phyloP scores from a whole-genome alignment of 169 alveolate species.

The Eimeria mitis region DNA sequence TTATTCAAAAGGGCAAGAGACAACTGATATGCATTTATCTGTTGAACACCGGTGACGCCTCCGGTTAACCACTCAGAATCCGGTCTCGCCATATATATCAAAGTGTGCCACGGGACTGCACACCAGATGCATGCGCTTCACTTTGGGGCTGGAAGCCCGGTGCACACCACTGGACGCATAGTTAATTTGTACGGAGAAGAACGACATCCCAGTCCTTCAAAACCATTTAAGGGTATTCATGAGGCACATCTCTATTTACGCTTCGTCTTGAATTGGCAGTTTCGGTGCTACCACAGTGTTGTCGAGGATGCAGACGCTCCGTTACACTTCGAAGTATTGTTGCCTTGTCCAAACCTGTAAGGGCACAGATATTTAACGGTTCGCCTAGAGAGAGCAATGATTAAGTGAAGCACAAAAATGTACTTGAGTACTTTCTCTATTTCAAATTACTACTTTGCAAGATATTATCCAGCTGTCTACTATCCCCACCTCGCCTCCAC shows the following conservation, averaged over 20 bases:
- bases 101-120: constrained; percentile 22
- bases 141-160: not conserved
- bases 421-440: too few species aligned
- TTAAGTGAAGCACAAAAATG: too few species aligned
- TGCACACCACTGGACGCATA: not conserved
- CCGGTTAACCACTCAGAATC: not conserved
- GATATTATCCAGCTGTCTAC: too few species aligned
- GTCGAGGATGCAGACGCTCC: too few species aligned
- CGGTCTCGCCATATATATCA: not conserved
- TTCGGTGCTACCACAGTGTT: not conserved
- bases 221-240: not conserved
- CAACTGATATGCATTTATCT: too few species aligned
- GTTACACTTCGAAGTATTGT: too few species aligned
- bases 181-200: not conserved
- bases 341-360: too few species aligned
- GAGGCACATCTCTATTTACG: too few species aligned
- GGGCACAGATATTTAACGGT: too few species aligned
- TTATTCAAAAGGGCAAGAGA: not conserved
- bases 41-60: not conserved
- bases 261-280: not conserved
- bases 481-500: too few species aligned
- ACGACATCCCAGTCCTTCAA: not conserved
- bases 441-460: too few species aligned
- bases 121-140: constrained; percentile 48
- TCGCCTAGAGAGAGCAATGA: too few species aligned